Base-by-base conservation (phyloP, 768 basidiomycete genomes). In the Xanthoconium stramineum region DNA sequence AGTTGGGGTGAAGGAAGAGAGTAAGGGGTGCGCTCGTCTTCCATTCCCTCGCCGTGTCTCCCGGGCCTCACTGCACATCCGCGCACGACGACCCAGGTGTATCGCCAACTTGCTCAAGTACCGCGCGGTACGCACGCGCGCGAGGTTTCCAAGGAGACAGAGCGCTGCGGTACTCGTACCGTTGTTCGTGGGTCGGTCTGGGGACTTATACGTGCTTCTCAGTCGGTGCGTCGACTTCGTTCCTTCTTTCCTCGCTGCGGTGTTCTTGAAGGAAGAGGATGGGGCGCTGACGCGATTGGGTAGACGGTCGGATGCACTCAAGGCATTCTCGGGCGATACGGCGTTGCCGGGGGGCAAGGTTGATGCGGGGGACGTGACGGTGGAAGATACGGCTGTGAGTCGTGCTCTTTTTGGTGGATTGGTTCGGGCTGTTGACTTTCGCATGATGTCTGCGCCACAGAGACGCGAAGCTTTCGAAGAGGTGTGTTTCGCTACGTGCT, bases 401-500 rank as follows among this genome's bases (percentile, higher is more conserved):
- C 30, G 45, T 53, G 33, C 24, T 19, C 8, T 15, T 20, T 19
- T 9, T 40, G 19, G 28, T 12, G 33, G 11, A 24, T 47, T 6
- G 0, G 14, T 19, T 28, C 1, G 12, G 38, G 14, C 6, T 10
- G 12, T 32, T 15, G 24, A 24, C 24, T 24, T 24, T 24, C 24
- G 24, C 28, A 38, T 47, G 38, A 57, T 7, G 19, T 13, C 3
- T 43, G 28, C 19, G 11, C 24, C 24, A 11, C 47, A 94, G 92
- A 75, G 94, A 52, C 80, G 93, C 42, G 93, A 95, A 74, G 92
- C 93, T 0, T 94, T 83, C 56, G 94, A 96, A 71, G 94, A 96
- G 82, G 94, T 92, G 53, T 8, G 69, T 55, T 13, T 17, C 19
- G 10, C 13, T 2, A 11, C 14, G 39, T 19, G 9, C 7, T 4